These are phyloP conservation scores for Tuber brumale DNA, from an alignment of 495 filamentous ascomycete genomes.

Conservation along the genomic window DNA sequence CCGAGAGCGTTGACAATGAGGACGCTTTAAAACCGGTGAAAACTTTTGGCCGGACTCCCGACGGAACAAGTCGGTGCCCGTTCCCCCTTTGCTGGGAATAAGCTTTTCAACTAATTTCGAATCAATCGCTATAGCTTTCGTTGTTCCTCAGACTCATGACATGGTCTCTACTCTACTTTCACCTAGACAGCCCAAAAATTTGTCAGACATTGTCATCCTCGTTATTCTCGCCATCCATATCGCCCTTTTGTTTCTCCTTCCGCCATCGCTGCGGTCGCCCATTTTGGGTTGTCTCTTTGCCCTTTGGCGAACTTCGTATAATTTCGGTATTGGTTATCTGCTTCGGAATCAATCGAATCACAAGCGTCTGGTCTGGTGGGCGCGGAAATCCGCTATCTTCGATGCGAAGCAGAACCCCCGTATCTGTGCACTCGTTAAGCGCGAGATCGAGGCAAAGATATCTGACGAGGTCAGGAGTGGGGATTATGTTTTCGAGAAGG, in stretches of 20 bases:
- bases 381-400: constrained; percentile 75
- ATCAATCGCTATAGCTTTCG: constrained; percentile 61
- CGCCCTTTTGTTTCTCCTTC: constrained; percentile 62
- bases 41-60: constrained; percentile 76
- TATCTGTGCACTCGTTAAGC: constrained; percentile 74
- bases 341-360: constrained; percentile 85
- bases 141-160: constrained; percentile 92
- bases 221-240: constrained; percentile 70
- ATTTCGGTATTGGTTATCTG: constrained; percentile 85
- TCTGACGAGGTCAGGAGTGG: constrained; percentile 49
- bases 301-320: constrained; percentile 90
- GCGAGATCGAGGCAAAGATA: constrained; percentile 89
- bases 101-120: constrained; percentile 1
- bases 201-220: constrained; percentile 78
- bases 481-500: constrained; percentile 88
- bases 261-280: constrained; percentile 58
- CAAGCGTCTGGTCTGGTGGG: constrained; percentile 78
- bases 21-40: constrained; percentile 30
- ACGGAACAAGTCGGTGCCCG: constrained; percentile 67
- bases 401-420: constrained; percentile 68
- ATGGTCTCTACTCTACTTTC: constrained; percentile 97
- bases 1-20: constrained; percentile 11
- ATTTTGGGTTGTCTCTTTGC: constrained; percentile 74
- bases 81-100: neutral
- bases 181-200: constrained; percentile 89